Evolutionary conservation across 352 stramenopile species (phyloP).

Genomic region (Globisporangium camurandrum): DNA sequence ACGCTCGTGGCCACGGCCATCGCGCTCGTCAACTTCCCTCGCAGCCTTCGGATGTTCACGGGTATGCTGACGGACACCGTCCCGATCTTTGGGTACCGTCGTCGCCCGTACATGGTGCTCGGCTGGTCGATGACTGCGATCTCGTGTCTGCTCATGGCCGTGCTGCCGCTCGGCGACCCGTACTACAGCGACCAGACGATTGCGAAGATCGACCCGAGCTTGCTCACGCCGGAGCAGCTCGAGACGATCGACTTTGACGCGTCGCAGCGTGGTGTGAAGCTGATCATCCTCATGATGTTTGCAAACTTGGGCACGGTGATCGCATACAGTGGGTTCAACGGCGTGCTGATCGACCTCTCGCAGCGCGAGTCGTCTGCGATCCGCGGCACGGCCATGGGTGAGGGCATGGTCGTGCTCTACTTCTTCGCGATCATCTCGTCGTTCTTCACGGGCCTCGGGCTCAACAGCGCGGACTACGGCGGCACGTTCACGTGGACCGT

Average conservation of each 20-base stretch:
- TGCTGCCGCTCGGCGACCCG: slow-evolving; percentile 24
- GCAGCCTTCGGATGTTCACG: slow-evolving; percentile 50
- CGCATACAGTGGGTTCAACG: slow-evolving; percentile 42
- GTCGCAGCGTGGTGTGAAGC: slow-evolving; percentile 8
- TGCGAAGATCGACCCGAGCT: slow-evolving; percentile 23
- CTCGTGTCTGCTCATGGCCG: slow-evolving; percentile 39
- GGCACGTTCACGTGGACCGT: slow-evolving; percentile 27
- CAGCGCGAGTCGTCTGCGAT: slow-evolving; percentile 21
- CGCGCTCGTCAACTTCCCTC: slow-evolving; percentile 30
- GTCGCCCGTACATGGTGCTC: slow-evolving; percentile 47
- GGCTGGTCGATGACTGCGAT: slow-evolving; percentile 32
- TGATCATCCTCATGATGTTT: slow-evolving; percentile 37
- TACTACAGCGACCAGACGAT: slow-evolving; percentile 36
- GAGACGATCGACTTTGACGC: slow-evolving; percentile 20
- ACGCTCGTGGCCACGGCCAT: slow-evolving; percentile 26
- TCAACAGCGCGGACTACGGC: slow-evolving; percentile 32
- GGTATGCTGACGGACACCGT: slow-evolving; percentile 48
- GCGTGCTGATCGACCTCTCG: slow-evolving; percentile 26
- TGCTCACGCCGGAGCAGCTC: slow-evolving; percentile 15
- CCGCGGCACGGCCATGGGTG: slow-evolving; percentile 13
- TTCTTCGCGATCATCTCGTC: slow-evolving; percentile 15
- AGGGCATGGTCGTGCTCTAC: slow-evolving; percentile 14
- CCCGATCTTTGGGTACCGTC: slow-evolving; percentile 38
- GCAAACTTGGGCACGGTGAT: slow-evolving; percentile 43
- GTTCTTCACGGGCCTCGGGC: slow-evolving; percentile 16